phyloP scores from a whole-genome alignment of 2,329 filamentous ascomycete genomes.

The Leptodontidium sp. region DNA sequence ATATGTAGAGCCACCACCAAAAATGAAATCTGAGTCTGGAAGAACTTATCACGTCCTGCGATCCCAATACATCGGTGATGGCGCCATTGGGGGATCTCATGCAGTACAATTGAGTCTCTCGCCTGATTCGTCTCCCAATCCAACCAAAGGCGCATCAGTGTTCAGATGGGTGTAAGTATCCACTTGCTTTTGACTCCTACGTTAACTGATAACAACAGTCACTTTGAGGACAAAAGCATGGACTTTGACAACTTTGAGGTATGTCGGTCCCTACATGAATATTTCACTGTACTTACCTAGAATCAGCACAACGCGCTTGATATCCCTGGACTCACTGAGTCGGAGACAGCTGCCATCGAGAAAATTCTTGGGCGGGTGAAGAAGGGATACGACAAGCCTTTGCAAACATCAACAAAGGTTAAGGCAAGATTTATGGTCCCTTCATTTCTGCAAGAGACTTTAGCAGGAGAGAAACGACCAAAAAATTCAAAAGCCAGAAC shows the following conservation, averaged over 20 bases:
- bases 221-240: constrained; percentile 31
- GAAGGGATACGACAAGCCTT: constrained; percentile 34
- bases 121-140: not conserved
- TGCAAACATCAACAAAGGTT: constrained; percentile 30
- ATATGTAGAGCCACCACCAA: not conserved
- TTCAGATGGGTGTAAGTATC: constrained; percentile 29
- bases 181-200: not conserved
- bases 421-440: constrained; percentile 34
- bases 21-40: constrained; percentile 3
- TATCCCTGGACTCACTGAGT: constrained; percentile 27
- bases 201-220: constrained; percentile 11
- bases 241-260: constrained; percentile 29
- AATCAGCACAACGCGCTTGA: constrained; percentile 20
- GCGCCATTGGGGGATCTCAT: constrained; percentile 22
- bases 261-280: not conserved
- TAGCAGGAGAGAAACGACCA: constrained; percentile 23
- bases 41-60: constrained; percentile 9
- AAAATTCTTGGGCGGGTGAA: constrained; percentile 29
- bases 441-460: constrained; percentile 32
- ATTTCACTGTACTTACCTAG: not conserved
- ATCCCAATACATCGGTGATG: constrained; percentile 28
- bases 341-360: constrained; percentile 31
- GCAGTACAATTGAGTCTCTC: constrained; percentile 15
- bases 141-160: constrained; percentile 6
- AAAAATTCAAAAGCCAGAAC: constrained; percentile 26